These are phyloP conservation scores for Arabidopsis arenosa DNA, from an alignment of 345 rosid species.

Conservation along the genomic window DNA sequence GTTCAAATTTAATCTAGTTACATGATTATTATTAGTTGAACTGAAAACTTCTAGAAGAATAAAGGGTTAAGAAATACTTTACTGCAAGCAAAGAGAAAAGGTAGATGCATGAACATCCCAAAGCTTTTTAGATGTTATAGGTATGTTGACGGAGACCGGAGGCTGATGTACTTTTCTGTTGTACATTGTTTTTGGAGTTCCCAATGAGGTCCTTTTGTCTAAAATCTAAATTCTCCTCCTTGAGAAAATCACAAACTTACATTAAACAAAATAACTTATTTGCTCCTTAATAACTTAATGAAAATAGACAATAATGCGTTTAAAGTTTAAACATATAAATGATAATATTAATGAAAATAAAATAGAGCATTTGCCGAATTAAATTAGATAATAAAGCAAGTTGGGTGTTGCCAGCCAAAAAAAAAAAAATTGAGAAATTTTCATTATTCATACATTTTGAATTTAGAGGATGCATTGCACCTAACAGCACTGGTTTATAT, in stretches of 20 bases:
- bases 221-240: background rate
- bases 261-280: background rate
- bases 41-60: slow-evolving; percentile 23
- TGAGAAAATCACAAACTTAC: slow-evolving; percentile 8
- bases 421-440: background rate
- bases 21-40: background rate
- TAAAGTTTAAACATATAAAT: background rate
- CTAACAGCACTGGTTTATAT: slow-evolving; percentile 34
- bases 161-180: slow-evolving; percentile 43
- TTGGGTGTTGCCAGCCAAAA: slow-evolving; percentile 18
- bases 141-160: slow-evolving; percentile 38
- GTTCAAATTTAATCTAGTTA: background rate
- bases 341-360: background rate
- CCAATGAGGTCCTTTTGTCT: slow-evolving; percentile 31
- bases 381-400: slow-evolving; percentile 15
- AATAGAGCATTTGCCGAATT: background rate
- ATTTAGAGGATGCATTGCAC: slow-evolving; percentile 40
- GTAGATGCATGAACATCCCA: slow-evolving; percentile 45
- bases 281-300: no score
- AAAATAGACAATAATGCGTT: no score
- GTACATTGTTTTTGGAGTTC: slow-evolving; percentile 42
- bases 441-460: slow-evolving; percentile 13
- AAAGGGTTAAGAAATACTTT: slow-evolving; percentile 21
- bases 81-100: slow-evolving; percentile 39
- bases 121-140: slow-evolving; percentile 36